Percentiles rank a stretch among this genome's conserved stretches.
Evolutionary conservation across 345 rosid genomes (phyloP).

Genomic region (Aurinia saxatilis): DNA sequence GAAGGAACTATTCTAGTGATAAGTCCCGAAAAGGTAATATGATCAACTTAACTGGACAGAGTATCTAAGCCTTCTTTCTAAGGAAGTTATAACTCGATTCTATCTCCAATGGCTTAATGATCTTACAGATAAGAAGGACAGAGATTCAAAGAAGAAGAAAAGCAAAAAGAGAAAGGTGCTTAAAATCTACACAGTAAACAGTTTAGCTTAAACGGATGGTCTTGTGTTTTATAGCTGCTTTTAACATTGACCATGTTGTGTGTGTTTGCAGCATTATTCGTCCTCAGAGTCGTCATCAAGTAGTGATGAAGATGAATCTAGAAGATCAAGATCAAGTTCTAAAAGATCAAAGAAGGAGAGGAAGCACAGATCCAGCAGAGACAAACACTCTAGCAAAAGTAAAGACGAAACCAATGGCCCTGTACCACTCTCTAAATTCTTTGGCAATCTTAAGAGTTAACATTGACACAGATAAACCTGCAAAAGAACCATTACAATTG

Average conservation of each 20-base stretch:
- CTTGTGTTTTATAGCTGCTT: neutral
- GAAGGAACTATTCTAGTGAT: constrained; percentile 67
- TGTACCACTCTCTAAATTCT: constrained; percentile 87
- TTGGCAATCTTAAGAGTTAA: constrained; percentile 61
- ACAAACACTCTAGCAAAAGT: constrained; percentile 41
- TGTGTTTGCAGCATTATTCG: constrained; percentile 62
- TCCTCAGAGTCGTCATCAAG: constrained; percentile 69
- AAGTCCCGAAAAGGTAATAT: constrained; percentile 61
- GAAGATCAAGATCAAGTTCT: constrained; percentile 77
- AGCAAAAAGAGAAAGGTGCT: constrained; percentile 85
- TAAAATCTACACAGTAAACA: too few relatives aligned
- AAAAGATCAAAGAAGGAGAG: constrained; percentile 59
- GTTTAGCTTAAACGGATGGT: neutral
- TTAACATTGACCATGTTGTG: neutral
- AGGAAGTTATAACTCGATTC: neutral
- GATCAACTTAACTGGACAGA: neutral
- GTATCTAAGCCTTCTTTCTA: constrained; percentile 4
- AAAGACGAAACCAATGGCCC: constrained; percentile 63
- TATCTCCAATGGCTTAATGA: constrained; percentile 16
- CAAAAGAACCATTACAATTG: constrained; percentile 16
- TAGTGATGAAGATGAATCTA: constrained; percentile 70
- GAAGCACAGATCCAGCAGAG: constrained; percentile 56
- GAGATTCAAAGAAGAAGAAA: constrained; percentile 66
- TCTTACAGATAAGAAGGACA: constrained; percentile 72
- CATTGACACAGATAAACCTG: constrained; percentile 5